Evolutionary conservation across 2,329 filamentous ascomycete genomes (phyloP).

Genomic region (Colletotrichum zoysiae): DNA sequence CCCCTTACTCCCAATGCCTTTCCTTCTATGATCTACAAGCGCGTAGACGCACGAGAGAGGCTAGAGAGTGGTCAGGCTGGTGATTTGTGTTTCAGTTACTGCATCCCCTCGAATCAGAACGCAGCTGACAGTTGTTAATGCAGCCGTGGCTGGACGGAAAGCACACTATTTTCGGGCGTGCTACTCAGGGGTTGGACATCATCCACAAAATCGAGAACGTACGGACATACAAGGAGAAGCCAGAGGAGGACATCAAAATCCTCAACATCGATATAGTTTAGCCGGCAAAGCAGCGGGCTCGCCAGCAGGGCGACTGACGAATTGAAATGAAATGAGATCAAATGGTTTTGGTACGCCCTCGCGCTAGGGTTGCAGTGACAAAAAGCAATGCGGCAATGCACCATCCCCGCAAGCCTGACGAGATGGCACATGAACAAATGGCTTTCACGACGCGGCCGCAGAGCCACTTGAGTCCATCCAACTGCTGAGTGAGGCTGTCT

Average conservation of each 20-base stretch:
- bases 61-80: neutral
- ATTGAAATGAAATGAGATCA: conserved; percentile 27
- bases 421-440: conserved; percentile 31
- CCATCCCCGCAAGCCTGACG: conserved; percentile 38
- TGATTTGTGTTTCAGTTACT: neutral
- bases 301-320: conserved; percentile 11
- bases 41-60: too few species aligned
- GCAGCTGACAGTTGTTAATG: conserved; percentile 31
- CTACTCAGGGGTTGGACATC: conserved; percentile 90
- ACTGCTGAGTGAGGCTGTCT: conserved; percentile 34
- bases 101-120: neutral
- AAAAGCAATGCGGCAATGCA: conserved; percentile 37
- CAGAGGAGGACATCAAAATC: conserved; percentile 97
- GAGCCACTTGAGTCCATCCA: conserved; percentile 30
- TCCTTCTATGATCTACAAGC: neutral
- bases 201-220: conserved; percentile 96
- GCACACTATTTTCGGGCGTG: conserved; percentile 95
- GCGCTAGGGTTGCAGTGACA: conserved; percentile 25
- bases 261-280: conserved; percentile 81
- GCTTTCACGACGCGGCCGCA: conserved; percentile 39
- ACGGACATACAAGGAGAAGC: conserved; percentile 90
- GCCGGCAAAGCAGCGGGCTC: conserved; percentile 21
- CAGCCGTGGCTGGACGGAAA: conserved; percentile 94
- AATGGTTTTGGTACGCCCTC: conserved; percentile 16
- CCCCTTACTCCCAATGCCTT: neutral